These are phyloP conservation scores for Naganishia cerealis DNA, from an alignment of 1,284 basidiomycete species.

Conservation along the genomic window DNA sequence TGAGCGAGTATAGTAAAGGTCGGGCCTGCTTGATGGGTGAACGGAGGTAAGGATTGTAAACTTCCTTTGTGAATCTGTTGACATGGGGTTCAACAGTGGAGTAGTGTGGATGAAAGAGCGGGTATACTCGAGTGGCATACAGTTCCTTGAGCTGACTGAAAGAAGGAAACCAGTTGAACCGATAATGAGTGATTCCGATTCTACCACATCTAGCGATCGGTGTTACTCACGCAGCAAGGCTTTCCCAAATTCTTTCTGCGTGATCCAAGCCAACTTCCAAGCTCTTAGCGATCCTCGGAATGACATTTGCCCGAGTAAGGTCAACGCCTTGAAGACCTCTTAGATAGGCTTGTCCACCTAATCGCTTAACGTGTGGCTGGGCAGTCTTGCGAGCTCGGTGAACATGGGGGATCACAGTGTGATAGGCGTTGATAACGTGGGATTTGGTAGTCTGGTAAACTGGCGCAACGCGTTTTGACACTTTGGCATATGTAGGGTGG, in stretches of 20 bases:
- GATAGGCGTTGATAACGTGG: not conserved
- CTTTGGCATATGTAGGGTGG: slow-evolving; percentile 14
- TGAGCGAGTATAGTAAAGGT: slow-evolving; percentile 32
- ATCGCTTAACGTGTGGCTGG: slow-evolving; percentile 23
- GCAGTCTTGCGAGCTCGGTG: slow-evolving; percentile 15
- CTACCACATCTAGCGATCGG: not conserved
- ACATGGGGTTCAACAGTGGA: slow-evolving; percentile 40
- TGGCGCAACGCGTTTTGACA: not conserved
- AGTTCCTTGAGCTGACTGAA: slow-evolving; percentile 36
- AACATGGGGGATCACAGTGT: slow-evolving; percentile 11
- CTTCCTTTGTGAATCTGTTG: slow-evolving; percentile 36
- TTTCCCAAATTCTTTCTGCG: slow-evolving; percentile 32
- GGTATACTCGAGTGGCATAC: slow-evolving; percentile 44
- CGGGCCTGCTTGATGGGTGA: slow-evolving; percentile 5
- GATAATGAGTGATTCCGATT: not conserved
- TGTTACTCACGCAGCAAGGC: slow-evolving; percentile 42
- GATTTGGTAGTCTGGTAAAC: not conserved
- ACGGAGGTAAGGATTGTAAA: slow-evolving; percentile 39
- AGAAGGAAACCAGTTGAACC: not conserved
- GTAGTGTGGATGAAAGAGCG: slow-evolving; percentile 34
- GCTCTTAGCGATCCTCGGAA: slow-evolving; percentile 36
- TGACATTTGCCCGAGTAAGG: slow-evolving; percentile 32
- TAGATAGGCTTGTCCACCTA: slow-evolving; percentile 42
- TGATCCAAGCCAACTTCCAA: slow-evolving; percentile 36
- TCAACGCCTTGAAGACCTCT: slow-evolving; percentile 39